A percentile compares a stretch with the other conserved stretches of the same genome.
phyloP scores from a whole-genome alignment of 1,284 basidiomycete genomes.

The Omphalotus olearius region DNA sequence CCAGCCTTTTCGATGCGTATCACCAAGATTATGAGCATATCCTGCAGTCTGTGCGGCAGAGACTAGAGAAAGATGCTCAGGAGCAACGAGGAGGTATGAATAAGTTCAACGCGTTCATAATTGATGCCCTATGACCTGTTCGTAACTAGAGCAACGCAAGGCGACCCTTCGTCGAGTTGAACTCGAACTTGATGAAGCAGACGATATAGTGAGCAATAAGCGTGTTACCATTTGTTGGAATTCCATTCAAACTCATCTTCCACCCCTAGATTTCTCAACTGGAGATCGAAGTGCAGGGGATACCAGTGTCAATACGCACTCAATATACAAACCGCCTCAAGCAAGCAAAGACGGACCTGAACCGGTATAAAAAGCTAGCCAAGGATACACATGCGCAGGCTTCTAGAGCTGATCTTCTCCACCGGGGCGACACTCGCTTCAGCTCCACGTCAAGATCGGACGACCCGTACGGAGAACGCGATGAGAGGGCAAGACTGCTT shows the following conservation, averaged over 20 bases:
- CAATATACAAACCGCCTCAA: constrained; percentile 68
- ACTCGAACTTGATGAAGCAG: constrained; percentile 92
- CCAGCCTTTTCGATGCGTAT: constrained; percentile 67
- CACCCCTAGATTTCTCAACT: constrained; percentile 80
- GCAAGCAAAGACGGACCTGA: constrained; percentile 65
- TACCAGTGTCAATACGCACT: constrained; percentile 76
- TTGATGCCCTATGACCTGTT: neutral
- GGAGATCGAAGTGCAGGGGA: constrained; percentile 92
- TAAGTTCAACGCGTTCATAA: neutral
- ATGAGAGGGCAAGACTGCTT: constrained; percentile 69
- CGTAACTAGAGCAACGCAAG: constrained; percentile 75
- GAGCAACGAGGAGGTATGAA: constrained; percentile 52
- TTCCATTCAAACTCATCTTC: neutral
- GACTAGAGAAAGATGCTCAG: constrained; percentile 57
- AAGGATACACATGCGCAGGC: constrained; percentile 57
- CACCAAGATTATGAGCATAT: constrained; percentile 69
- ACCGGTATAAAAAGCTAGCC: constrained; percentile 71
- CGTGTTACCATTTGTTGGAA: constrained; percentile 3
- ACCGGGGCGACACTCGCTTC: constrained; percentile 15
- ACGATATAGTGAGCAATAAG: constrained; percentile 73
- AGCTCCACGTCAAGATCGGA: constrained; percentile 46
- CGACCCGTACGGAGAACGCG: constrained; percentile 64
- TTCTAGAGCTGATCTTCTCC: constrained; percentile 50
- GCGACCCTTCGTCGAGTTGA: constrained; percentile 80
- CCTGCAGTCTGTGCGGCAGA: constrained; percentile 53